Evolutionary conservation across 129 eudicot species (phyloP).

Genomic region (Tagetes erecta): DNA sequence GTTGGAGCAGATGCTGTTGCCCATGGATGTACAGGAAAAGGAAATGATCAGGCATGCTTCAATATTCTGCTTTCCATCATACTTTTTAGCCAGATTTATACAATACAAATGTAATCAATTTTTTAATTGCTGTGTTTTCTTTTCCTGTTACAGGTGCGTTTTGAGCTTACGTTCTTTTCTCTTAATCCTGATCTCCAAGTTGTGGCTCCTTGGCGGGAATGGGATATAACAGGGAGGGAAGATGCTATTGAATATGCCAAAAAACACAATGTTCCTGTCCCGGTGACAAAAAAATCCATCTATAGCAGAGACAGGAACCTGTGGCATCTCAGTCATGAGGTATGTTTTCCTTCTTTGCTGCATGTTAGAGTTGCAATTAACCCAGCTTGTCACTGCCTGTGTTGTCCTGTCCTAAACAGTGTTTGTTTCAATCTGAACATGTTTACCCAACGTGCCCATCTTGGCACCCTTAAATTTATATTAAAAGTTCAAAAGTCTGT

Average conservation of each 20-base stretch:
- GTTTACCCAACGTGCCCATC: not conserved
- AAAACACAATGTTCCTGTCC: constrained; percentile 91
- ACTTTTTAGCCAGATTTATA: constrained; percentile 1
- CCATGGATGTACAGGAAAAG: constrained; percentile 99
- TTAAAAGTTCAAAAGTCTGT: not conserved
- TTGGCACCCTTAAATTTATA: not conserved
- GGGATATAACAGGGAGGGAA: constrained; percentile 97
- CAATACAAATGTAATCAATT: not conserved
- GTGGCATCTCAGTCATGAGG: constrained; percentile 99
- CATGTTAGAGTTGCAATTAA: not conserved
- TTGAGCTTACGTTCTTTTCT: constrained; percentile 96
- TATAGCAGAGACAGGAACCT: constrained; percentile 96
- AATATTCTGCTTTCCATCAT: not conserved
- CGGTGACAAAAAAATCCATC: constrained; percentile 95
- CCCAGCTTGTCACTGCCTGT: not conserved
- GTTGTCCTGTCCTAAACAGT: not conserved
- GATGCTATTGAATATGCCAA: constrained; percentile 97
- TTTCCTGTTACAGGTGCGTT: constrained; percentile 61
- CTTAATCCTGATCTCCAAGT: constrained; percentile 94
- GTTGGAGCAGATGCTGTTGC: constrained; percentile 99
- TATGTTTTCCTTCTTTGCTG: constrained; percentile 18
- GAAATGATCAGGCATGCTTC: constrained; percentile 90
- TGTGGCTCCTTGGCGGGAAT: constrained; percentile 99
- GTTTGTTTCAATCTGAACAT: not conserved
- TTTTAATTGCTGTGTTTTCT: not conserved